phyloP scores from a whole-genome alignment of 768 basidiomycete species.

The Suillus decipiens region DNA sequence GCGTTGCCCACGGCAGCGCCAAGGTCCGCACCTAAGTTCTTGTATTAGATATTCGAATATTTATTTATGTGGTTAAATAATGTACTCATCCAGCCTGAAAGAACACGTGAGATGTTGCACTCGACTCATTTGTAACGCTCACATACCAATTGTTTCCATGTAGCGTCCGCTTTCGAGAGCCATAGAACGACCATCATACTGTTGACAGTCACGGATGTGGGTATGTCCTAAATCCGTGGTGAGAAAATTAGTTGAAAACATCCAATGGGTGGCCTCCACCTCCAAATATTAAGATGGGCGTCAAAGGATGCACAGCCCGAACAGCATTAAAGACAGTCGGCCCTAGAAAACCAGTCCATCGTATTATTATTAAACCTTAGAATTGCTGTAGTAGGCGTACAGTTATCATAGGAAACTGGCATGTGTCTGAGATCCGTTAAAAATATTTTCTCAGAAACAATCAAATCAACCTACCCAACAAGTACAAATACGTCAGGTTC shows the following conservation, averaged over 20 bases:
- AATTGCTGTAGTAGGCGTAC: slow-evolving; percentile 35
- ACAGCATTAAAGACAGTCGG: slow-evolving; percentile 72
- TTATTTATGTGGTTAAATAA: slow-evolving; percentile 7
- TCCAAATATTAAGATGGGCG: slow-evolving; percentile 84
- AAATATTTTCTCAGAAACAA: neutral
- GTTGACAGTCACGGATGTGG: slow-evolving; percentile 79
- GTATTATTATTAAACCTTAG: slow-evolving; percentile 2
- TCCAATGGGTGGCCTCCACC: slow-evolving; percentile 35
- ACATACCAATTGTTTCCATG: slow-evolving; percentile 86
- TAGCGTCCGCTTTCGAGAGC: slow-evolving; percentile 83
- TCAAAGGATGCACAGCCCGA: slow-evolving; percentile 67
- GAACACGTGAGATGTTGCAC: neutral
- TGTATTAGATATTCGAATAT: neutral
- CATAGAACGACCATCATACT: slow-evolving; percentile 73
- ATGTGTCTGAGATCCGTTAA: slow-evolving; percentile 60
- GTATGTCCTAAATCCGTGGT: slow-evolving; percentile 50
- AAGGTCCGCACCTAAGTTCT: slow-evolving; percentile 47
- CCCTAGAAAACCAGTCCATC: slow-evolving; percentile 44
- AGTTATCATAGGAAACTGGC: slow-evolving; percentile 72
- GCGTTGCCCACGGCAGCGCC: slow-evolving; percentile 37
- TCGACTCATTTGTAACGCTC: neutral
- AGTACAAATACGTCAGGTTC: slow-evolving; percentile 84
- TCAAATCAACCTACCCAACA: slow-evolving; percentile 49
- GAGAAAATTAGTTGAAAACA: neutral
- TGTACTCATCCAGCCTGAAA: slow-evolving; percentile 63